Evolutionary conservation across 345 rosid species (phyloP), one percentile per base, ranked within the genome.

Genomic region (Fremontodendron californicum): DNA sequence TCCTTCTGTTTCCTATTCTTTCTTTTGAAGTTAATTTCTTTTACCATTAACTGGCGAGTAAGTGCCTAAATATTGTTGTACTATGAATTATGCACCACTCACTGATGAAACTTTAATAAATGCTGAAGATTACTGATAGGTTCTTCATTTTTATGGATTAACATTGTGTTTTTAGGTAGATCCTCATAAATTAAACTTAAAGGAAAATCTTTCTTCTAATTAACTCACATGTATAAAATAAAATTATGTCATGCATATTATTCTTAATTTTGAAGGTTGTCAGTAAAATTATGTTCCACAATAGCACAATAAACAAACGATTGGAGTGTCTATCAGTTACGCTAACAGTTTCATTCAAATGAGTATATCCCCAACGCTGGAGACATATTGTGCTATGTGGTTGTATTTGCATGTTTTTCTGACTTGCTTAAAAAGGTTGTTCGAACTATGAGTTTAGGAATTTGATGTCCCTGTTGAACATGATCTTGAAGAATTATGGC

Each of bases 1-100:
- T 75, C 66, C 66, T 42, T 66, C 70, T 77, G 75, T 46, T 58
- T 79, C 45, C 73, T 48, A 67, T 45, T n/a, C 52, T 60, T 21
- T 71, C 35, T 19, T 42, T 57, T 35, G 4, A n/a, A n/a, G 75
- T 9, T 49, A 68, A 2, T 16, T 42, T 54, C 2, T 63, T 40
- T 39, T 51, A n/a, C 48, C 21, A 37, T 10, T 68, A 16, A 9
- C 48, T 39, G 29, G 76, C 27, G 39, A 12, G 10, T 42, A 66
- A 66, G 62, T 43, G 33, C 23, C 69, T 67, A 6, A 16, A 21
- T 58, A 7, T 13, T 52, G 9, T 39, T 64, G 54, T 29, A 5
- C 35, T 29, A 10, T 60, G 57, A 45, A 55, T 55, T 29, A 4
- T 42, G 45, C 40, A 9, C 67, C 37, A 39, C 33, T 54, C 60